Evolutionary conservation across 139 green algal genomes (phyloP).

Genomic region (Pseudopediastrum boryanum): DNA sequence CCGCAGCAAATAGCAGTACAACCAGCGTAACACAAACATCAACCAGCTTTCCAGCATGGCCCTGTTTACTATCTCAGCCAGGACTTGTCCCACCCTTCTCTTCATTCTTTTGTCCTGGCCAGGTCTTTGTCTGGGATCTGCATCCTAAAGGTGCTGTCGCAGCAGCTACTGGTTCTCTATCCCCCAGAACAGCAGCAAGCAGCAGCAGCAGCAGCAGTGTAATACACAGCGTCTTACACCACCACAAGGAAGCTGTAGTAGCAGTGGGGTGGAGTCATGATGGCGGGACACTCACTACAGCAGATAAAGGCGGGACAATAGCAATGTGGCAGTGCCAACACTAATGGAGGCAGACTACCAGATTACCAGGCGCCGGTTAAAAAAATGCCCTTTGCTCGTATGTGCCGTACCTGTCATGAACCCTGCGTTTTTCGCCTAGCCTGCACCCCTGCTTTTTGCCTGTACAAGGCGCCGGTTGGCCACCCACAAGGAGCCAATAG

Average conservation of each 20-base stretch:
- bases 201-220: constrained; percentile 2
- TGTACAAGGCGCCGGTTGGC: no score
- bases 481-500: no score
- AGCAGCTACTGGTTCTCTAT: background rate
- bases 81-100: background rate
- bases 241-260: constrained; percentile 40
- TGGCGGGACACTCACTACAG: constrained; percentile 26
- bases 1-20: no score
- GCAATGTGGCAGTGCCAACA: constrained; percentile 40
- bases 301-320: constrained; percentile 40
- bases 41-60: background rate
- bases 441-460: no score
- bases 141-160: no score
- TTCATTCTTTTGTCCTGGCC: background rate
- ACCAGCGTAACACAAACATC: no score
- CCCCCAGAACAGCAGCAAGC: no score
- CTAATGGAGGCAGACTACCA: no score
- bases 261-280: constrained; percentile 42
- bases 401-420: no score
- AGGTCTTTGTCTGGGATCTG: constrained; percentile 37
- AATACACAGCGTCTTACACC: background rate
- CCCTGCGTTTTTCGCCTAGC: no score
- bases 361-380: no score
- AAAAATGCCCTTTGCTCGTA: no score
- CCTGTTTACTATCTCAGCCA: background rate